Evolutionary conservation across 176 grass and related monocot species (phyloP), one percentile per base, ranked within the genome.

Genomic region (Oryza meridionalis): DNA sequence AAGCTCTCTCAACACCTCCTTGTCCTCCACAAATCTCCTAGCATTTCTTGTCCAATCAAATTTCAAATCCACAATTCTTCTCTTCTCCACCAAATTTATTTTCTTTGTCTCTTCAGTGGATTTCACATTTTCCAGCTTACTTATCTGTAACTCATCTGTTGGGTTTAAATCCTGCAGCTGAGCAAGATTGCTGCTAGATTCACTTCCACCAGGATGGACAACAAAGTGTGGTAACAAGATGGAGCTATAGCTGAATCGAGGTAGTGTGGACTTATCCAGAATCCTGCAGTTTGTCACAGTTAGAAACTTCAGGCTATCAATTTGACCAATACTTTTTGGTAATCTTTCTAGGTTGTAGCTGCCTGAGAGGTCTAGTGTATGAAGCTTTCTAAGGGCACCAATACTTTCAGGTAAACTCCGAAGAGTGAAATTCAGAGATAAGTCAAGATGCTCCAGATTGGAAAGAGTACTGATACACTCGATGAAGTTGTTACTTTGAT

Each of bases 1-100:
- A 46, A 79, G 42, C 21, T 67, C 64, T 50, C 45, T 16, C 42
- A 79, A 67, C 17, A 79, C 26, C 6, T 79, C 42, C 2, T 21
- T 67, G 63, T 67, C 77, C 16, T 79, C 63, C 40, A 79, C 63
- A 43, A 13, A 79, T 65, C 77, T 79, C 4, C 16, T 43, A 49
- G 16, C 63, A 49, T 1, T 25, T 49, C 6, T 31, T 6, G 77
- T 79, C 63, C 77, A 79, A 33, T 50, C 0, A 67, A 79, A 50
- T 49, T 2, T 33, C 21, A 79, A 12, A 0, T 31, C 9, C 11
- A 50, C 13, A 67, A 79, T 33, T 12, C 25, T 49, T 50, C 19
- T 24, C 32, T 79, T 79, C 12, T 21, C 63, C 1, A 13, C 43
- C 29, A 29, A 79, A 31, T 79, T 49, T 67, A 79, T 67, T 12